Evolutionary conservation across 495 filamentous ascomycete genomes (phyloP), one percentile per base, ranked within the genome.

Genomic region (Penicillium cosmopolitanum): DNA sequence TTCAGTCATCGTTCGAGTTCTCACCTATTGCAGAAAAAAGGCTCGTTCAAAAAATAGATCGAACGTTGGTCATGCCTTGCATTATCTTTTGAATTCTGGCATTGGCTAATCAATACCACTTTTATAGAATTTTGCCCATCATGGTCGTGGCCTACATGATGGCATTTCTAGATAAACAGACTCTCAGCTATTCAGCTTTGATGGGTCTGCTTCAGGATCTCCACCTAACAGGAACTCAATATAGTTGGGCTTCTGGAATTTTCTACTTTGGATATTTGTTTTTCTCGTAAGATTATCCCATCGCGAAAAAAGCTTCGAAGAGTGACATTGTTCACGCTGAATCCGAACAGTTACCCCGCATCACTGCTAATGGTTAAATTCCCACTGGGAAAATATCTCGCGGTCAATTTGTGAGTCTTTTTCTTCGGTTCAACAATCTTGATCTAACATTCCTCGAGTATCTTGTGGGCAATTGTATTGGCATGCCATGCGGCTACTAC

Each of bases 251-350:
- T 0, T 76, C 73, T 4, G 72, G 71, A 9, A 73, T 84, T 12
- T 86, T 85, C 69, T 85, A 87, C 64, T 81, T 87, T 56, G 85
- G 85, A 12, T 87, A 82, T 60, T 64, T 88, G 9, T 67, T 68
- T 18, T 77, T 73, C 35, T 74, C 73, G 56, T 77, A 67, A 48
- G 70, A 50, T 11, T 11, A 9, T 40, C 15, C 12, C 36, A 15
- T 11, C 10, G 36, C 3, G 43, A 21, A 21, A 13, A 46, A 5
- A 31, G 15, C 34, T 23, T 13, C 16, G 1, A 19, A 18, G 16
- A n/a, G 15, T n/a, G 9, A 5, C 36, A 15, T 9, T 40, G 15
- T 40, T 40, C n/a, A 44, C n/a, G 9, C 15, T 44, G 4, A 44
- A 6, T 0, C 6, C 4, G 12, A 21, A 50, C n/a, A 64, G 64